Percentiles rank a stretch among this genome's conserved stretches.
Evolutionary conservation across 805 yeast species (phyloP).

Genomic region (Soucietia sequanensis): DNA sequence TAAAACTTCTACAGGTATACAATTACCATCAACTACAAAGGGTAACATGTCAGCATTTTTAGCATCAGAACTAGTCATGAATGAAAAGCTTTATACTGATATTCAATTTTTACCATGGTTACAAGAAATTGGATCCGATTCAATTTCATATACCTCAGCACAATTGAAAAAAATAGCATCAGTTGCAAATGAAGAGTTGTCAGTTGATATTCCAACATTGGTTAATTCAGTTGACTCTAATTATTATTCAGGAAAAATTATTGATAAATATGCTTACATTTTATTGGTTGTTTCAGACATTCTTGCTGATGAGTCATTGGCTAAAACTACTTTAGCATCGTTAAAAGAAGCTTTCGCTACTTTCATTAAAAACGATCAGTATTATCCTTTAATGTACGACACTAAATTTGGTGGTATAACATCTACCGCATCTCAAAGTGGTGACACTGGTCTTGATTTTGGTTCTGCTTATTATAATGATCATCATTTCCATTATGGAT

Average conservation of each 20-base stretch:
- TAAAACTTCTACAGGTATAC: constrained; percentile 26
- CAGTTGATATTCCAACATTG: constrained; percentile 8
- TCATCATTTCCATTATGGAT: constrained; percentile 21
- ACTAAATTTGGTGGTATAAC: constrained; percentile 16
- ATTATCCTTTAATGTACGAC: constrained; percentile 14
- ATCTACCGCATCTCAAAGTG: constrained; percentile 6
- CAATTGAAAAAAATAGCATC: constrained; percentile 5
- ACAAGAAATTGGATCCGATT: neutral
- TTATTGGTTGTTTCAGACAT: constrained; percentile 12
- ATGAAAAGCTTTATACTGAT: constrained; percentile 40
- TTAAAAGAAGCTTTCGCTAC: constrained; percentile 10
- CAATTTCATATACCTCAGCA: constrained; percentile 1
- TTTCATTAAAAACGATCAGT: constrained; percentile 8
- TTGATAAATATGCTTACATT: constrained; percentile 14
- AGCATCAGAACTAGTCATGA: constrained; percentile 36
- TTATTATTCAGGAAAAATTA: constrained; percentile 15
- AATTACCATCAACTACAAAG: constrained; percentile 46
- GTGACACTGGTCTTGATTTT: constrained; percentile 9
- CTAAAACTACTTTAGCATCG: constrained; percentile 5
- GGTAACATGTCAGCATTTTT: constrained; percentile 45
- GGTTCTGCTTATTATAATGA: constrained; percentile 19
- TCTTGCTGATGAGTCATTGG: constrained; percentile 10
- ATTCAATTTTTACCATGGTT: constrained; percentile 46
- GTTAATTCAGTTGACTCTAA: constrained; percentile 7
- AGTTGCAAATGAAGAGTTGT: constrained; percentile 8